Base-by-base conservation (phyloP, 2,329 filamentous ascomycete genomes). In the Fusarium abutilonis region DNA sequence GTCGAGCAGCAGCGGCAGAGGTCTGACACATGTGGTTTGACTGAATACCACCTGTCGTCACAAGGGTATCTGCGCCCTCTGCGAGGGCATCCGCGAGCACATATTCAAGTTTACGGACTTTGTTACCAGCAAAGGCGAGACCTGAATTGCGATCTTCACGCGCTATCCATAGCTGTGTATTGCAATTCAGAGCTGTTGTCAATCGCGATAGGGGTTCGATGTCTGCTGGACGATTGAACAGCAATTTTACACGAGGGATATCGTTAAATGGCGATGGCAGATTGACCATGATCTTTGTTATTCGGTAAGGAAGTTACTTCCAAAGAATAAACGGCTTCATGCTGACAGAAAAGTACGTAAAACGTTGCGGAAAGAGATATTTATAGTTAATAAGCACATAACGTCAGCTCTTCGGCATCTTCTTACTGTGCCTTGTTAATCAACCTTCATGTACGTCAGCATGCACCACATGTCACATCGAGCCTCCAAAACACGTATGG, bases 11-110 rank as follows among this genome's bases (percentile, higher is more conserved):
- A 21, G 60, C 60, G 11, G 60, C 60, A 31, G 60, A 50, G 9
- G 60, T 64, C 28, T 63, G 60, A 7, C 60, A 64, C 60, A 63
- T 63, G 6, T 63, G 60, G 10, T 63, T 63, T 4, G 60, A 64
- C 7, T 63, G 60, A 2, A 63, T 29, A 4, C 60, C 60, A 1
- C 60, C 60, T 3, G 60, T 63, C 0, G 60, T 63, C 9, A 63
- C 60, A 7, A 63, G 21, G 3, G 60, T 63, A 21, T 63, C 60
- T 3, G 60, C 60, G 9, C 60, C 60, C 8, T 60, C 41, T 0
- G 32, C 38, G 4, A 63, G 15, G 15, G 60, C 60, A 35, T 64
- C 60, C 8, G 60, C 55, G 1, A 63, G 7, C 17, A 63, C 60
- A 19, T 64, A 63, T 8, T 63, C 60, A 3, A 63, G 60, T 10